Evolutionary conservation across 805 yeast species (phyloP).

Genomic region (Candida schatavii): DNA sequence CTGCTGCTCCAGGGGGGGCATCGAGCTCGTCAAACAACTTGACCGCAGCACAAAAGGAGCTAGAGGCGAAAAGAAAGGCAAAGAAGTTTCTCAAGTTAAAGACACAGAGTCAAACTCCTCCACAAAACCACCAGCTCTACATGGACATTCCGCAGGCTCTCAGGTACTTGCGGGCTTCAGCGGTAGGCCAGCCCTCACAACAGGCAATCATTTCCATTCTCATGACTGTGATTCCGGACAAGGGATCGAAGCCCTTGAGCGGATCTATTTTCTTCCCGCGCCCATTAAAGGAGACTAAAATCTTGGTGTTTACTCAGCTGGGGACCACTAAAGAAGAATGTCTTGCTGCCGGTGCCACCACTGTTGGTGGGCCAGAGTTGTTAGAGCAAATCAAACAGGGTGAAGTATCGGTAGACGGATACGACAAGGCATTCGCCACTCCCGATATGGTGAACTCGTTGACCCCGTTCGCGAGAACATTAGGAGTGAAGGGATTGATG

Average conservation of each 20-base stretch:
- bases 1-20: background rate
- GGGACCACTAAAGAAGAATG: constrained; percentile 49
- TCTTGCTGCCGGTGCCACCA: constrained; percentile 53
- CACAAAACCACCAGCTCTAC: constrained; percentile 54
- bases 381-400: constrained; percentile 58
- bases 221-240: constrained; percentile 64
- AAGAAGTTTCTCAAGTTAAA: constrained; percentile 23
- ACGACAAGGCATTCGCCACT: constrained; percentile 77
- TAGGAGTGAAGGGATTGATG: constrained; percentile 89
- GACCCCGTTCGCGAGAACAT: constrained; percentile 65
- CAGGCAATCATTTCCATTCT: constrained; percentile 65
- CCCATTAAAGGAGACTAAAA: constrained; percentile 61
- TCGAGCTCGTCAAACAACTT: background rate
- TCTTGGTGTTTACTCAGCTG: constrained; percentile 66
- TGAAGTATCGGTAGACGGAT: constrained; percentile 40
- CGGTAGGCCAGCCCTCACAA: constrained; percentile 77
- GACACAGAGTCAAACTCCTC: constrained; percentile 33
- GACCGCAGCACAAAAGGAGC: constrained; percentile 5
- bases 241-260: constrained; percentile 70
- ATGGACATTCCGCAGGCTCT: constrained; percentile 73
- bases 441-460: constrained; percentile 72
- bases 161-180: constrained; percentile 80
- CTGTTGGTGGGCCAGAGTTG: constrained; percentile 69
- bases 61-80: constrained; percentile 19
- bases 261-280: constrained; percentile 75